phyloP scores from a whole-genome alignment of 116 monocot genomes.

The Phalaenopsis hybrid region DNA sequence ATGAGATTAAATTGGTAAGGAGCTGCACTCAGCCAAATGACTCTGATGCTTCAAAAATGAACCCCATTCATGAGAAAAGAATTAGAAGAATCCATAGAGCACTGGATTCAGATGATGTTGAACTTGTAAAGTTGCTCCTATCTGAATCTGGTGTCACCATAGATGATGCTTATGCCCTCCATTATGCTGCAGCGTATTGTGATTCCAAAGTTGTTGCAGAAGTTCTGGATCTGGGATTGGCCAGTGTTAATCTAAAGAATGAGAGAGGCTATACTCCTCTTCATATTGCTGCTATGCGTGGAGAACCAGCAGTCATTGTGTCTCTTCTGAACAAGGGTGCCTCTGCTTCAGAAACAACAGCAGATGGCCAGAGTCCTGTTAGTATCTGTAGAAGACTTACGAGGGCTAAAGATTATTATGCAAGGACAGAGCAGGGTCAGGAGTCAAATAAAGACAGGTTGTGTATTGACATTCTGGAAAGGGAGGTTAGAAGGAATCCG shows the following conservation, averaged over 20 bases:
- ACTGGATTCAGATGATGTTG: slow-evolving; percentile 87
- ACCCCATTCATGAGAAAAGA: slow-evolving; percentile 44
- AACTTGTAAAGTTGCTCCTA: slow-evolving; percentile 87
- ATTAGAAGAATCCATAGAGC: slow-evolving; percentile 69
- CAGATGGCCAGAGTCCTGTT: slow-evolving; percentile 59
- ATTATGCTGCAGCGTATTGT: slow-evolving; percentile 84
- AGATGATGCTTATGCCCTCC: slow-evolving; percentile 78
- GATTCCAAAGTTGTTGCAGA: slow-evolving; percentile 85
- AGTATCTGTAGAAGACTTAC: slow-evolving; percentile 76
- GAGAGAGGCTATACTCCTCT: slow-evolving; percentile 74
- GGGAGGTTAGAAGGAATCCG: slow-evolving; percentile 62
- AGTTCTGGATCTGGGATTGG: slow-evolving; percentile 47
- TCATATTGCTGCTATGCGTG: slow-evolving; percentile 78
- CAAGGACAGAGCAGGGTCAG: slow-evolving; percentile 55
- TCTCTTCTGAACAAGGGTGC: slow-evolving; percentile 77
- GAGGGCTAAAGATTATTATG: slow-evolving; percentile 67
- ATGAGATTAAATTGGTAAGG: slow-evolving; percentile 47
- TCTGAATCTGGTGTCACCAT: slow-evolving; percentile 66
- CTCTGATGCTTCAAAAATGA: slow-evolving; percentile 1
- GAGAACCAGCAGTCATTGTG: slow-evolving; percentile 69
- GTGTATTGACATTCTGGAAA: slow-evolving; percentile 86
- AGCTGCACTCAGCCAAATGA: slow-evolving; percentile 19
- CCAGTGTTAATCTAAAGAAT: slow-evolving; percentile 76
- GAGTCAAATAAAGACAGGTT: slow-evolving; percentile 82
- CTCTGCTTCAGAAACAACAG: slow-evolving; percentile 33